Evolutionary conservation across 179 eudicot genomes (phyloP), one percentile per base, ranked within the genome.

Genomic region (Beta corolliflora): DNA sequence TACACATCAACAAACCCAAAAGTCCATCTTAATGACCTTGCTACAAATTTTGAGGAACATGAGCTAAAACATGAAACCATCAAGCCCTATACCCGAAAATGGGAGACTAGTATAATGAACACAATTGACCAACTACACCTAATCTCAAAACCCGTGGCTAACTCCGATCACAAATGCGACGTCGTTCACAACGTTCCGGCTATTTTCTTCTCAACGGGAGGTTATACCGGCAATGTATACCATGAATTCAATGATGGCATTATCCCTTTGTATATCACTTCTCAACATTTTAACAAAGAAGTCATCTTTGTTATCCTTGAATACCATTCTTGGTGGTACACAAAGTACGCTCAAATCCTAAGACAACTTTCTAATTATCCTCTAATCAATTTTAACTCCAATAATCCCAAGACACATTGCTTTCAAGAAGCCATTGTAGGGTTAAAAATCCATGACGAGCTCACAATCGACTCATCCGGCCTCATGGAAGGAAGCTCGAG

Each of bases 201-300:
- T 9, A 87, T 95, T 73, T 90, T 95, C 89, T 95, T 95, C 90
- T 95, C 99, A 5, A 92, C 98, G 0, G 95, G 95, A 29, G 99
- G 99, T 5, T 95, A 94, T 73, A 94, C 98, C 3, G 98, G 98
- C 53, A 95, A 95, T 23, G 89, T 91, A 29, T 95, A 95, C 84
- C 99, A 95, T 46, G 99, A 94, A 66, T 94, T 95, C 84, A 95
- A 94, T 15, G 99, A 94, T 44, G 99, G 99, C 11, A 86, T 95
- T 36, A 46, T 94, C 82, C 99, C 99, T 50, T 81, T 95, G 56
- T 95, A 88, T 86, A 95, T 95, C 25, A 92, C 98, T 52, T 90
- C 97, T 23, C 94, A 87, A 60, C 87, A 82, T 14, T 90, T 84
- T 50, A 91, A 94, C 82, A 91, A 87, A 87, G 91, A 84, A 79